Percentiles rank a stretch among this genome's conserved stretches.
Conservation (phyloP, 2,329 filamentous ascomycete species). For the Neospermospora avenae region DNA sequence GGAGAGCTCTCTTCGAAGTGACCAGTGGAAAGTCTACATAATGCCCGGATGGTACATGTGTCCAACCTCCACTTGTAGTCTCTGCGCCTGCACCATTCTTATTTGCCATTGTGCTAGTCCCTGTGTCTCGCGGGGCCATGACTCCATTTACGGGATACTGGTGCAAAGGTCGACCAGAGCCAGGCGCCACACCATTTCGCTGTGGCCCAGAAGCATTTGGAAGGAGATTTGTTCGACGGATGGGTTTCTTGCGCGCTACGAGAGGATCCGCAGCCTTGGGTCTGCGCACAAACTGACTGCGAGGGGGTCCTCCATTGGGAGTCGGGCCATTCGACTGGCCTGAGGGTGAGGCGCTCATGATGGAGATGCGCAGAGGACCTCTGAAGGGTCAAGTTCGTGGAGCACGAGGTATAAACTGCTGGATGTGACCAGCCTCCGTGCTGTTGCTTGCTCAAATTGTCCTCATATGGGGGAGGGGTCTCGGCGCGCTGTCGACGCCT, state of each 20-base stretch:
- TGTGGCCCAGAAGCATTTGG: conserved; percentile 16
- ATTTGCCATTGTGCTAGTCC: conserved; percentile 1
- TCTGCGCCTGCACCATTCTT: conserved; percentile 41
- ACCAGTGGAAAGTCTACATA: conserved; percentile 65
- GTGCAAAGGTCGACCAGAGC: conserved; percentile 6
- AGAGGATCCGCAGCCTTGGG: conserved; percentile 58
- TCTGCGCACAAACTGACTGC: conserved; percentile 42
- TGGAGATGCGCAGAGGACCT: conserved; percentile 7
- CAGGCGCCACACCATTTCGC: conserved; percentile 23
- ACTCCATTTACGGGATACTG: conserved; percentile 23
- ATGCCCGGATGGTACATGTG: conserved; percentile 45
- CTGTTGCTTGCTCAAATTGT: conserved; percentile 14
- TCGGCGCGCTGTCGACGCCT: background rate
- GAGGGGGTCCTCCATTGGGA: conserved; percentile 44
- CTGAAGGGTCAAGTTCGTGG: background rate
- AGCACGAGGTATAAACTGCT: background rate
- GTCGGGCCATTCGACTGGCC: conserved; percentile 46
- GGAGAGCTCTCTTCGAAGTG: conserved; percentile 76
- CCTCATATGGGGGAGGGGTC: conserved; percentile 15
- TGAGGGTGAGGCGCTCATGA: conserved; percentile 43
- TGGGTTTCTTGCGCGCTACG: conserved; percentile 56
- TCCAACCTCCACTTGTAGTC: conserved; percentile 55
- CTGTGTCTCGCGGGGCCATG: conserved; percentile 8
- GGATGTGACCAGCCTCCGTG: conserved; percentile 16
- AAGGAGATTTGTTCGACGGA: conserved; percentile 37